Conservation (phyloP, 108 stramenopile genomes). For the Skeletonema marinoi region DNA sequence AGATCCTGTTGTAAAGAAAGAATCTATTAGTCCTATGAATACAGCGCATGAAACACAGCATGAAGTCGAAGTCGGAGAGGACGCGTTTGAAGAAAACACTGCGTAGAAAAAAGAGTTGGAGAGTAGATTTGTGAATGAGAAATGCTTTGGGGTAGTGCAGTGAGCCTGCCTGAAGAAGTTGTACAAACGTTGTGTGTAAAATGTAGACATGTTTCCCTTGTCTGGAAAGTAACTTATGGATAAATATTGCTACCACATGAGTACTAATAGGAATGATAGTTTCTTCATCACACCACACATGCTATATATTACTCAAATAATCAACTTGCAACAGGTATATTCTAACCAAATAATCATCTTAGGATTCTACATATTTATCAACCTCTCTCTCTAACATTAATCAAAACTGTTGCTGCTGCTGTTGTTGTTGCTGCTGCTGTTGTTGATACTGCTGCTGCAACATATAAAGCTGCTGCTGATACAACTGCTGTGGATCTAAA, state of each 20-base stretch:
- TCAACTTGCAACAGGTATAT: too few relatives aligned
- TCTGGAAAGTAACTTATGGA: too few relatives aligned
- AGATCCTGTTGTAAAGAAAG: background rate
- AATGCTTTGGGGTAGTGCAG: too few relatives aligned
- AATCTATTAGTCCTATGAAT: background rate
- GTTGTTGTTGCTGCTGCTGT: slow-evolving; percentile 21
- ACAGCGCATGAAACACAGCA: background rate
- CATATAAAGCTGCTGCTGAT: slow-evolving; percentile 22
- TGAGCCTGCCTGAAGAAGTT: too few relatives aligned
- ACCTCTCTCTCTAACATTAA: background rate
- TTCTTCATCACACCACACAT: too few relatives aligned
- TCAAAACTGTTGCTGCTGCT: slow-evolving; percentile 1
- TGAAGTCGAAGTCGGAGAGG: background rate
- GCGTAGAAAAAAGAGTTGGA: too few relatives aligned
- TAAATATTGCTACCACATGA: too few relatives aligned
- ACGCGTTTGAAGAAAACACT: background rate
- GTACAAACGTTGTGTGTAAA: too few relatives aligned
- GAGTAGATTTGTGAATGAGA: too few relatives aligned
- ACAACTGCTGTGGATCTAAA: slow-evolving; percentile 2
- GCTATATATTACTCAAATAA: too few relatives aligned
- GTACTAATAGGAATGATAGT: too few relatives aligned
- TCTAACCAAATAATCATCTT: background rate
- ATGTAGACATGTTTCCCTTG: too few relatives aligned
- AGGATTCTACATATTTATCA: background rate
- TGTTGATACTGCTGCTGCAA: slow-evolving; percentile 26